phyloP scores from a whole-genome alignment of 805 yeast species.

The Saturnispora serradocipensis region DNA sequence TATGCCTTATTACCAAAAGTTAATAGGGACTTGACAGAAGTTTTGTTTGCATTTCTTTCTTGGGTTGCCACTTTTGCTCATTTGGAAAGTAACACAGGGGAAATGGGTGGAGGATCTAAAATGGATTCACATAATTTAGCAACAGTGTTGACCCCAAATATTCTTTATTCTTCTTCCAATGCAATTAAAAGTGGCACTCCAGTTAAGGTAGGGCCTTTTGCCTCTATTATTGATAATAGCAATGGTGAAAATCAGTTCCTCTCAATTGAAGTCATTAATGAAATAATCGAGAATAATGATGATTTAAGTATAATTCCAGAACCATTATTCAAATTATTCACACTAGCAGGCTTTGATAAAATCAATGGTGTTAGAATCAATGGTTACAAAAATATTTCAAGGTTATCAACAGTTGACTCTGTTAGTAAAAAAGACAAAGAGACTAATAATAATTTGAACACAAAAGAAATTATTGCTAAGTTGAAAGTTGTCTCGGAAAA shows the following conservation, averaged over 20 bases:
- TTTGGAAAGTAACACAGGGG: constrained; percentile 61
- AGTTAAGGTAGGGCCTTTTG: not conserved
- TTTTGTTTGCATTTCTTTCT: constrained; percentile 70
- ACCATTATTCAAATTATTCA: constrained; percentile 45
- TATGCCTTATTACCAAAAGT: constrained; percentile 74
- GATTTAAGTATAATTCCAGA: constrained; percentile 70
- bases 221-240: constrained; percentile 12
- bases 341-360: constrained; percentile 34
- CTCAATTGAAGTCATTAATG: constrained; percentile 85
- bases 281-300: constrained; percentile 72
- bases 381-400: not conserved
- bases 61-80: constrained; percentile 97
- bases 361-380: not conserved
- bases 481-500: constrained; percentile 16
- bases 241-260: constrained; percentile 68
- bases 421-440: constrained; percentile 11
- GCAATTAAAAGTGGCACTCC: constrained; percentile 18
- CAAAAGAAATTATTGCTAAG: constrained; percentile 33
- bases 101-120: constrained; percentile 83
- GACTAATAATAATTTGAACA: constrained; percentile 13
- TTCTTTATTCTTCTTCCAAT: constrained; percentile 46
- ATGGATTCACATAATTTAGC: constrained; percentile 96
- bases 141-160: constrained; percentile 90
- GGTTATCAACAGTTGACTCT: constrained; percentile 11
- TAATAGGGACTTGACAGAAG: constrained; percentile 81